phyloP scores from a whole-genome alignment of 169 alveolate species.

The Plasmodium sp. region DNA sequence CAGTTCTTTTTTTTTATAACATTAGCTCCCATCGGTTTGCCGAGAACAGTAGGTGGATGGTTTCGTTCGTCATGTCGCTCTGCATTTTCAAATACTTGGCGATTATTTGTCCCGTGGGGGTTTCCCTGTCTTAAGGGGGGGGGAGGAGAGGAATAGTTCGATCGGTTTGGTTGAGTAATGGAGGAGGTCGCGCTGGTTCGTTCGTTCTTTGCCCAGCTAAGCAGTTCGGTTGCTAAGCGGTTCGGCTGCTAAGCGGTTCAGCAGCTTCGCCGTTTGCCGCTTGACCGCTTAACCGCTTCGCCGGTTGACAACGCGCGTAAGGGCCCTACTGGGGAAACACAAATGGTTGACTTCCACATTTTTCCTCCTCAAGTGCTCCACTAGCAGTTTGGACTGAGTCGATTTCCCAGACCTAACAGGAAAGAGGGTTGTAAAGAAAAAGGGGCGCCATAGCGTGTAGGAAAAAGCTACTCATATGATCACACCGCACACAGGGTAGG shows the following conservation, averaged over 20 bases:
- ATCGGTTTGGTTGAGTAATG: neutral
- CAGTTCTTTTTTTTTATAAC: slow-evolving; percentile 19
- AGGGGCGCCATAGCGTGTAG: neutral
- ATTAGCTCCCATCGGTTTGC: slow-evolving; percentile 96
- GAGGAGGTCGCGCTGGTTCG: too few species aligned
- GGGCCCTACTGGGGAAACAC: slow-evolving; percentile 87
- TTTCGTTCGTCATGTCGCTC: slow-evolving; percentile 86
- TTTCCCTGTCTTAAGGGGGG: slow-evolving; percentile 84
- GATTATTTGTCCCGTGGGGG: slow-evolving; percentile 89
- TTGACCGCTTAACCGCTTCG: neutral
- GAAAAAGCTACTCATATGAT: neutral
- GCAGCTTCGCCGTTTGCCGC: too few species aligned
- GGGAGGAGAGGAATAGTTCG: neutral
- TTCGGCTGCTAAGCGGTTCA: neutral
- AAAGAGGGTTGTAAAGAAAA: neutral
- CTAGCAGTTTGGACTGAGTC: slow-evolving; percentile 86
- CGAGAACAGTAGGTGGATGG: slow-evolving; percentile 94
- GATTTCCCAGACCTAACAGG: slow-evolving; percentile 93
- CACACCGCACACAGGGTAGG: neutral
- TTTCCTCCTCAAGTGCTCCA: slow-evolving; percentile 79
- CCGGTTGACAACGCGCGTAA: neutral
- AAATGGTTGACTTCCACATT: slow-evolving; percentile 77
- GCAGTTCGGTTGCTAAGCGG: neutral
- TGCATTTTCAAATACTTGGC: slow-evolving; percentile 86
- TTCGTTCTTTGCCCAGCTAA: neutral